Evolutionary conservation across 495 filamentous ascomycete genomes (phyloP), one percentile per base, ranked within the genome.

Genomic region (Xylaria flabelliformis): DNA sequence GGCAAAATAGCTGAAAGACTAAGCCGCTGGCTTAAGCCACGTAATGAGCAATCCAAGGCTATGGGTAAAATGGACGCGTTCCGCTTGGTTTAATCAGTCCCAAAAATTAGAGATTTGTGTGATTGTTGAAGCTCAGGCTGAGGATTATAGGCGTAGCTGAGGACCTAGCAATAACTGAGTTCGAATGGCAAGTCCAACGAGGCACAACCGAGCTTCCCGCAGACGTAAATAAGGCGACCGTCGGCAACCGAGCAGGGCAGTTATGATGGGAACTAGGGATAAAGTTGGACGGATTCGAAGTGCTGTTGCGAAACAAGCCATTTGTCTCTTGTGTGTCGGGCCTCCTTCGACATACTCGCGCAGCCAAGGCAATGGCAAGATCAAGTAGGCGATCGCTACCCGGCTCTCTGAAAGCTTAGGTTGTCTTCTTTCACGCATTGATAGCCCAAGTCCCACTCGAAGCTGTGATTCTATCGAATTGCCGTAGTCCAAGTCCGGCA

Each of bases 61-160:
- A 53, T 24, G 58, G 41, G 69, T 62, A 69, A 56, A 71, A 70
- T 67, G 67, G 75, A 29, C n/a, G 62, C 42, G 24, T 41, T 12
- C 53, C 53, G 12, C 29, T 46, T 46, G 63, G 41, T 59, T 9
- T 13, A 26, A 24, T 17, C 44, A 19, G 70, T 67, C 70, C 70
- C 66, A 72, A 71, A 72, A 72, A 9, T 72, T 41, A 71, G 64
- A 51, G 68, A 62, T 59, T 59, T 53, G 58, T 70, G 48, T 26
- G 26, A 46, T 4, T 55, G 17, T 32, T 19, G 1, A 51, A 46
- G 21, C 29, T 42, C 53, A 21, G 9, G 36, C 12, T 32, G 4
- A 51, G 13, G 12, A 64, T 6, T 41, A 7, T 32, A 48, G 26
- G 55, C 13, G 67, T 36, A 26, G 67, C 19, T 61, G n/a, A 32